Conservation (phyloP, 148 eudicot species). For the Chenopodium album region DNA sequence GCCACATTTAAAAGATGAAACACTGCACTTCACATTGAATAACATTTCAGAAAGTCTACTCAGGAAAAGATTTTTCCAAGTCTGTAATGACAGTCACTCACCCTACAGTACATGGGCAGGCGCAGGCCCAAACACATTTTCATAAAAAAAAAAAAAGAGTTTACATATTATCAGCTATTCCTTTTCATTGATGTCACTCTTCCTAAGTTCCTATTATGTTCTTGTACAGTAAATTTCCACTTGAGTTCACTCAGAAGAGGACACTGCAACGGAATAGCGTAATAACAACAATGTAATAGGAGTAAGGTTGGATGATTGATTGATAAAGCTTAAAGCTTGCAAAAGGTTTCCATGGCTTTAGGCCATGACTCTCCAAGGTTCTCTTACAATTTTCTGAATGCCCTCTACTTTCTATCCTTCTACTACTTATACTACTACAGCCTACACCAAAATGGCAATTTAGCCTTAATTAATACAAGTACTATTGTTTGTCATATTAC, state of each 20-base stretch:
- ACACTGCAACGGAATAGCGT: too few relatives aligned
- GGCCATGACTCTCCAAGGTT: too few relatives aligned
- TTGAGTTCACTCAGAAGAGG: background rate
- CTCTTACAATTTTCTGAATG: too few relatives aligned
- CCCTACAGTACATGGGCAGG: background rate
- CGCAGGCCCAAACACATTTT: background rate
- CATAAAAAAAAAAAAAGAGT: background rate
- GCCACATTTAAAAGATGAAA: background rate
- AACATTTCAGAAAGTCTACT: background rate
- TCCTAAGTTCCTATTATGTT: background rate
- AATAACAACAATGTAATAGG: too few relatives aligned
- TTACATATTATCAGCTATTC: background rate
- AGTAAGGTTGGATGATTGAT: too few relatives aligned
- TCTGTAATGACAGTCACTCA: background rate
- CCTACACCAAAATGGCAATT: too few relatives aligned
- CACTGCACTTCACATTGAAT: background rate
- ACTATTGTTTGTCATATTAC: too few relatives aligned
- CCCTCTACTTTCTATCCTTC: too few relatives aligned
- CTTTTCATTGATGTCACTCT: background rate
- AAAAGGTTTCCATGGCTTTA: too few relatives aligned
- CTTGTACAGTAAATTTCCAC: background rate
- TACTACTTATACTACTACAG: too few relatives aligned
- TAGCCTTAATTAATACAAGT: too few relatives aligned
- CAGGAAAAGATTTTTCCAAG: background rate
- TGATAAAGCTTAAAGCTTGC: too few relatives aligned